Base-by-base conservation (phyloP, 2,329 filamentous ascomycete genomes). In the Arachnomyces sp. region DNA sequence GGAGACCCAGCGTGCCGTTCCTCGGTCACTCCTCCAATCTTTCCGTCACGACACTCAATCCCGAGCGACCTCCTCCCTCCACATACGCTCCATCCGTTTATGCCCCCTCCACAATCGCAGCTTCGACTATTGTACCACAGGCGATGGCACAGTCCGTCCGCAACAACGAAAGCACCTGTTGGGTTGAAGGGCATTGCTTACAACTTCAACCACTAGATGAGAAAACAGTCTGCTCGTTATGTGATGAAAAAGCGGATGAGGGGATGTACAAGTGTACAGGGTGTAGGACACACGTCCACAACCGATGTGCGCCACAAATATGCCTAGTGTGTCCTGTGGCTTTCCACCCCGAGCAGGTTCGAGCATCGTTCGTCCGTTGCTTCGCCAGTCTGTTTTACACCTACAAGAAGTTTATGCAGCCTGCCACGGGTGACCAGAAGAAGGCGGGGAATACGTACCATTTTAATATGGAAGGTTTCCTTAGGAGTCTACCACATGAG, bases 1-100 rank as follows among this genome's bases (percentile, higher is more conserved):
- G 75, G 51, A 69, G 66, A 31, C 82, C 84, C 4, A 85, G 77
- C 58, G 67, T 81, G 25, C 85, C 88, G 3, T 88, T 90, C 64
- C 70, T 86, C 28, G 72, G 74, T 36, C 78, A 82, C 58, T 70
- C 73, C 38, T 59, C 60, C 4, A 65, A 62, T 34, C 51, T 63
- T 14, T 68, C 68, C 1, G 66, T 72, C 44, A 68, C 60, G 11
- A 65, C 61, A 2, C 47, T 69, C 36, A 63, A 63, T 45, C 66
- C 61, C 3, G 64, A 66, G 36, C 52, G 58, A 30, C 59, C 58
- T 28, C 40, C 55, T 7, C 51, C 56, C 3, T 70, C 67, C 2
- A 66, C 57, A 4, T 72, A 72, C 49, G 67, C 68, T 3, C 67
- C 68, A 8, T 72, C 68, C 1, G 63, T 66, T 13, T 72, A 71